A percentile compares a stretch with the other conserved stretches of the same genome.
phyloP scores from a whole-genome alignment of 106 monocot species.

The Allium fistulosum region DNA sequence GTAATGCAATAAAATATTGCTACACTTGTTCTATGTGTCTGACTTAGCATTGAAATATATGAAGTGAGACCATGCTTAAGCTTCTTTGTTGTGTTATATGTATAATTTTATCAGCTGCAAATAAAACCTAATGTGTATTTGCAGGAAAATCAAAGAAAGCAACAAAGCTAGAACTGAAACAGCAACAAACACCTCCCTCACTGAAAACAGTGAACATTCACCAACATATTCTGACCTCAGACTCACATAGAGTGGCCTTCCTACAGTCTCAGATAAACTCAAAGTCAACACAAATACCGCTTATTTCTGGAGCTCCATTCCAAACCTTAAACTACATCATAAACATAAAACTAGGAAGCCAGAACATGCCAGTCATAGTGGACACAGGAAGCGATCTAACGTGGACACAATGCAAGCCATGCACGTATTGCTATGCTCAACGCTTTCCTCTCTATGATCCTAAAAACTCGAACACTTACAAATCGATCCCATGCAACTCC shows the following conservation, averaged over 20 bases:
- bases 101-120: neutral
- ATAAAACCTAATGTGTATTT: neutral
- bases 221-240: constrained; percentile 29
- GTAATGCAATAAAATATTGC: neutral
- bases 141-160: neutral
- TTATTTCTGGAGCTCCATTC: constrained; percentile 53
- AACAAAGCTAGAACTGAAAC: neutral
- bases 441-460: constrained; percentile 64
- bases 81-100: no score
- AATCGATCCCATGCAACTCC: constrained; percentile 38
- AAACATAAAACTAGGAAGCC: constrained; percentile 34
- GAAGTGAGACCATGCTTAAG: no score
- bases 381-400: constrained; percentile 90
- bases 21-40: no score
- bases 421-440: constrained; percentile 78
- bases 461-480: constrained; percentile 42
- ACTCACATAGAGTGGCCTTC: constrained; percentile 41
- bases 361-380: constrained; percentile 56
- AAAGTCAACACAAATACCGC: constrained; percentile 34
- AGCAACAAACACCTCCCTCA: neutral
- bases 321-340: constrained; percentile 81
- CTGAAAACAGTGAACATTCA: neutral
- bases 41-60: no score
- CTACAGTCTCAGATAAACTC: constrained; percentile 21
- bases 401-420: constrained; percentile 83